These are phyloP conservation scores for Carex pumila DNA, from an alignment of 176 grass and related monocot species.

Conservation along the genomic window DNA sequence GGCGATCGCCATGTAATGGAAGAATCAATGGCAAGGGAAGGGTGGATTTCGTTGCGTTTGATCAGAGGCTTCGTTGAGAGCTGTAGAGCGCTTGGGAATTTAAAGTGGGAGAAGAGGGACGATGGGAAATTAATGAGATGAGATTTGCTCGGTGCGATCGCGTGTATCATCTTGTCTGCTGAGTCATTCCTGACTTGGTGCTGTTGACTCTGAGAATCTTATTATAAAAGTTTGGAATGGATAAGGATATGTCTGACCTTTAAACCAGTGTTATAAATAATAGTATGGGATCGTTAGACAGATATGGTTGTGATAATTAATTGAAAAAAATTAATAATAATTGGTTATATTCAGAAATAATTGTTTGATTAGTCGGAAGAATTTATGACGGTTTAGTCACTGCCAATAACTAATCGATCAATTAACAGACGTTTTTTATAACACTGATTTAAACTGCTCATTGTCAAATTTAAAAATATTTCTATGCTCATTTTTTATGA, in stretches of 20 bases:
- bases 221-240: not conserved
- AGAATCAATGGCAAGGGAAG: not conserved
- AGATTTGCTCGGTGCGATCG: not conserved
- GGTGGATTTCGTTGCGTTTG: not conserved
- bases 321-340: too few relatives aligned
- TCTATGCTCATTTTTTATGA: not conserved
- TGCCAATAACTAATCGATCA: too few relatives aligned
- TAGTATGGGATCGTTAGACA: too few relatives aligned
- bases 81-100: not conserved
- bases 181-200: not conserved
- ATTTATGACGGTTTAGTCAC: too few relatives aligned
- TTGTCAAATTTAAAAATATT: not conserved
- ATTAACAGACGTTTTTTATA: too few relatives aligned
- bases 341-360: too few relatives aligned
- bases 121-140: not conserved
- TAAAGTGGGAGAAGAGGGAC: not conserved
- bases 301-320: too few relatives aligned
- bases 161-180: not conserved
- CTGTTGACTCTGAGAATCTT: not conserved
- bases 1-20: constrained; percentile 49
- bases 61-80: not conserved
- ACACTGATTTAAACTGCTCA: not conserved
- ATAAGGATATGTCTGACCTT: too few relatives aligned
- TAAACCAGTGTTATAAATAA: too few relatives aligned
- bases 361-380: too few relatives aligned